Conservation (phyloP, 2,329 filamentous ascomycete species). For the Blumeriella jaapii region DNA sequence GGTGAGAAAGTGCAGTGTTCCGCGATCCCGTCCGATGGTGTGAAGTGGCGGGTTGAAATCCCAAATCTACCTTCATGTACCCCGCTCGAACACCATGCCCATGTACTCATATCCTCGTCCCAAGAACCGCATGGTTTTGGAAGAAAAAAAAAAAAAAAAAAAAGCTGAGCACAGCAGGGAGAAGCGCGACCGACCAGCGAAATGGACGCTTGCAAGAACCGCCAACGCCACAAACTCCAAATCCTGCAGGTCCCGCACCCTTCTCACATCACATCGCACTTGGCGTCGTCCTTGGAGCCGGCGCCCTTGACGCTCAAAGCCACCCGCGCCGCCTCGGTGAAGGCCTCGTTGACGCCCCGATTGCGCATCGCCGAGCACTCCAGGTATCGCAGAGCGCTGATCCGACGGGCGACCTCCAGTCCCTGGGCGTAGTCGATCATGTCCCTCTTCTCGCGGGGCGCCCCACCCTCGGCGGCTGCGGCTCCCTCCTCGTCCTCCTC, state of each 20-base stretch:
- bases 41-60: too few relatives aligned
- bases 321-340: slow-evolving; percentile 93
- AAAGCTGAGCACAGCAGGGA: too few relatives aligned
- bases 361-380: slow-evolving; percentile 99
- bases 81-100: too few relatives aligned
- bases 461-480: slow-evolving; percentile 31
- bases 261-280: slow-evolving; percentile 48
- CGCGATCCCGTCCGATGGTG: too few relatives aligned
- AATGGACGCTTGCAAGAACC: slow-evolving; percentile 6
- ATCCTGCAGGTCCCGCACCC: slow-evolving; percentile 4
- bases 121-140: too few relatives aligned
- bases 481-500: slow-evolving; percentile 45
- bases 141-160: too few relatives aligned
- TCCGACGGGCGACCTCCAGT: slow-evolving; percentile 79
- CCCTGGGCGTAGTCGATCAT: slow-evolving; percentile 88
- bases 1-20: too few relatives aligned
- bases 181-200: slow-evolving; percentile 4
- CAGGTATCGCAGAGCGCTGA: slow-evolving; percentile 86
- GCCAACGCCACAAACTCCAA: slow-evolving; percentile 10
- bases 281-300: slow-evolving; percentile 42
- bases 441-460: slow-evolving; percentile 49
- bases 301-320: slow-evolving; percentile 64
- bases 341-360: slow-evolving; percentile 94
- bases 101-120: too few relatives aligned
- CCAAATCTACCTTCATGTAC: too few relatives aligned